Conservation (phyloP, 208 protist genomes). For the Novymonas esmeraldas region DNA sequence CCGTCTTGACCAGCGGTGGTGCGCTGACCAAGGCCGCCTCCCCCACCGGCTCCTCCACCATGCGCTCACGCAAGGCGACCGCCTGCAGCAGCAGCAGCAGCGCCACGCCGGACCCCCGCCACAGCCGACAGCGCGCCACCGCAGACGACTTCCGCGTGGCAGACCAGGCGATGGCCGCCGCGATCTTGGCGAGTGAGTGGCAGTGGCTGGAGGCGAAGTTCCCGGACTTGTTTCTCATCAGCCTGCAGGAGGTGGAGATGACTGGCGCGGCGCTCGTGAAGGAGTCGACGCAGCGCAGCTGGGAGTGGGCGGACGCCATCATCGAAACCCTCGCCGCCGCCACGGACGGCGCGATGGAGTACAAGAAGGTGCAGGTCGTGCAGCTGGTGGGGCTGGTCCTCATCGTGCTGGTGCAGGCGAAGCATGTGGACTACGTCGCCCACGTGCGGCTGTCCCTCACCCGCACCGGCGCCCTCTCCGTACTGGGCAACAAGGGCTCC, state of each 20-base stretch:
- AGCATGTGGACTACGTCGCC: constrained; percentile 65
- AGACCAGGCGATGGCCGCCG: neutral
- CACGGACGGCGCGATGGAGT: constrained; percentile 44
- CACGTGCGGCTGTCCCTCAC: constrained; percentile 76
- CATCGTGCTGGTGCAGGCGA: constrained; percentile 59
- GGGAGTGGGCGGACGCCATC: constrained; percentile 70
- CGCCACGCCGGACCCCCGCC: neutral
- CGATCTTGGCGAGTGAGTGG: constrained; percentile 13
- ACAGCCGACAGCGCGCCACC: neutral
- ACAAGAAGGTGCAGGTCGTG: constrained; percentile 66
- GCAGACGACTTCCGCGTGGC: neutral
- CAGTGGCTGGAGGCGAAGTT: constrained; percentile 42
- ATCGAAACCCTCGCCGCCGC: constrained; percentile 50
- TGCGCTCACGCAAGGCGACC: constrained; percentile 16
- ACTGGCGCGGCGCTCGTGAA: constrained; percentile 68
- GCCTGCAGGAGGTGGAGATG: constrained; percentile 90
- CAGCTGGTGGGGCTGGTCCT: constrained; percentile 83
- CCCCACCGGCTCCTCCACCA: constrained; percentile 10
- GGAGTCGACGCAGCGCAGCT: constrained; percentile 66
- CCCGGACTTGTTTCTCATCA: constrained; percentile 78
- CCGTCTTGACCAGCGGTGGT: constrained; percentile 15
- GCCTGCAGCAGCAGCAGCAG: neutral
- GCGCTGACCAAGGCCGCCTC: constrained; percentile 3
- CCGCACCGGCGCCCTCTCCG: constrained; percentile 70
- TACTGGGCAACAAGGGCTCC: constrained; percentile 93